phyloP scores from a whole-genome alignment of 176 grass and related monocot species.

The Areca catechu region DNA sequence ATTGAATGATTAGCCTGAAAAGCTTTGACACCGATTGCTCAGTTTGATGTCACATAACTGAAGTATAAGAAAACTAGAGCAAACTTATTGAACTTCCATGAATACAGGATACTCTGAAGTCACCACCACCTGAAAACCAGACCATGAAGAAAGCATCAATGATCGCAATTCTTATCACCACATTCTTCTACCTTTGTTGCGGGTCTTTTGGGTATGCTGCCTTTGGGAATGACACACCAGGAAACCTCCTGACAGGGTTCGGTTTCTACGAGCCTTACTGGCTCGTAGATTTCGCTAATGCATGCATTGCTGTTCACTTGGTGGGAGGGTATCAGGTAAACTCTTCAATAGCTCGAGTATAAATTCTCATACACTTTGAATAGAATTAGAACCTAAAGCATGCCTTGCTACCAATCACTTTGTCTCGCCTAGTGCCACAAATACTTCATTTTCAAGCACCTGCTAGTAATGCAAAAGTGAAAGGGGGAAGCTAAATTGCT shows the following conservation, averaged over 20 bases:
- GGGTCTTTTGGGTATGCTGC: slow-evolving; percentile 80
- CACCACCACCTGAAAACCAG: slow-evolving; percentile 47
- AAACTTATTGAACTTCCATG: too few relatives aligned
- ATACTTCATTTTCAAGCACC: too few relatives aligned
- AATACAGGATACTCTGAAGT: slow-evolving; percentile 64
- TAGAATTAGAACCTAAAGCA: too few relatives aligned
- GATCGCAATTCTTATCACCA: slow-evolving; percentile 39
- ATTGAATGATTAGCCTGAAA: neutral
- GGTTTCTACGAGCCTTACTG: slow-evolving; percentile 86
- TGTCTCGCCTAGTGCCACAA: too few relatives aligned
- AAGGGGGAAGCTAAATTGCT: too few relatives aligned
- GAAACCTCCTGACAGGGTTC: slow-evolving; percentile 85
- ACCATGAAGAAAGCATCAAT: slow-evolving; percentile 68
- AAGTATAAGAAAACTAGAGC: too few relatives aligned
- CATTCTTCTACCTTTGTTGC: slow-evolving; percentile 74
- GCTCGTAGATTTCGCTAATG: slow-evolving; percentile 76
- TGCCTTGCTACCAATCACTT: too few relatives aligned
- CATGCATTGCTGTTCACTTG: slow-evolving; percentile 55
- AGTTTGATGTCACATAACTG: too few relatives aligned
- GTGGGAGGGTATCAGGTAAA: slow-evolving; percentile 74
- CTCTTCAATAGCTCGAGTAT: neutral
- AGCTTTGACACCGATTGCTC: too few relatives aligned
- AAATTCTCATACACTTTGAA: too few relatives aligned
- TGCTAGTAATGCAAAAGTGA: too few relatives aligned
- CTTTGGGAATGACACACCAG: slow-evolving; percentile 68